Percentiles rank a stretch among this genome's conserved stretches.
Evolutionary conservation across 2,329 filamentous ascomycete species (phyloP).

Genomic region (Botrytis pseudocinerea): DNA sequence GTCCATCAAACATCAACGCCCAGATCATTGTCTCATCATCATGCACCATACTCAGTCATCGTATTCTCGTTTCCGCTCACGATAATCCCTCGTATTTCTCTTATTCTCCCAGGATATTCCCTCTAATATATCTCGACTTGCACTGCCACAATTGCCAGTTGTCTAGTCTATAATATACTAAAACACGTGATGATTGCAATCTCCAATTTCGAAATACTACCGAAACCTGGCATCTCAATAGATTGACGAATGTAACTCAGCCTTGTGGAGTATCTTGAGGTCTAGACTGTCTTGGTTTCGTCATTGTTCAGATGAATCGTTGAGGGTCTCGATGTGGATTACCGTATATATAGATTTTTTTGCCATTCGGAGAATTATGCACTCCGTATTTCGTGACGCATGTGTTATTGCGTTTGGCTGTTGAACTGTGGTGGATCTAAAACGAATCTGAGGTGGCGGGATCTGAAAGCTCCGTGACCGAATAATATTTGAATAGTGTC

Average conservation of each 20-base stretch:
- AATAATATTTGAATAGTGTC: background rate
- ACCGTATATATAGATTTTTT: background rate
- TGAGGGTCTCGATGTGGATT: background rate
- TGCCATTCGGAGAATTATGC: background rate
- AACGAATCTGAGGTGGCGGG: background rate
- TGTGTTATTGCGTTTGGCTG: background rate
- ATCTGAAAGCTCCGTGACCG: background rate
- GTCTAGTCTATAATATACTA: background rate
- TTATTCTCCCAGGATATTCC: background rate
- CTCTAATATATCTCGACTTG: background rate
- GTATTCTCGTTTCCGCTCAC: background rate
- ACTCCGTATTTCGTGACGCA: background rate
- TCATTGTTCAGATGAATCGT: slow-evolving; percentile 6
- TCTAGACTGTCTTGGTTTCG: background rate
- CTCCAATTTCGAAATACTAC: background rate
- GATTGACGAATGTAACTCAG: background rate
- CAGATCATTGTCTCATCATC: background rate
- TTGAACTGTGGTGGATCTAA: background rate
- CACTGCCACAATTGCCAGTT: background rate
- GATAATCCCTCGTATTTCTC: background rate
- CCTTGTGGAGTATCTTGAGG: background rate
- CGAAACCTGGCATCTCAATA: background rate
- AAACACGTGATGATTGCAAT: background rate
- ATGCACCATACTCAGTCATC: background rate
- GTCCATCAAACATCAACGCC: background rate